Base-by-base conservation (phyloP, 352 stramenopile species). In the Pseudoperonospora humuli region DNA sequence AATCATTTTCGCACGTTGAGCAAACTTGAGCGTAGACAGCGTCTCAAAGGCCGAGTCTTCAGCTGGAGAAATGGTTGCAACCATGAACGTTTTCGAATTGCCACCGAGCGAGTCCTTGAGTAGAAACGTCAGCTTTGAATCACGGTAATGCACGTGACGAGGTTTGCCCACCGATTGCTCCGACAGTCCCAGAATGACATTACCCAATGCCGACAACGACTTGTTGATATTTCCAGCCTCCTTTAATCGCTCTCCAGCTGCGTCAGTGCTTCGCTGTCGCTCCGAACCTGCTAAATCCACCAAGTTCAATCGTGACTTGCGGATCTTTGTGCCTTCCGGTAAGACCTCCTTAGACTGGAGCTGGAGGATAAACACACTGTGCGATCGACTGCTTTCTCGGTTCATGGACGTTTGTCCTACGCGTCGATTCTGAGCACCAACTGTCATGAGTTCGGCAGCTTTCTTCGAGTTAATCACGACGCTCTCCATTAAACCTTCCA, bases 241-340 rank as follows among this genome's bases (percentile, higher is more conserved):
- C 67, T 98, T 98, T 46, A 97, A 67, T 25, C 93, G 84, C 31
- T 97, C 87, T 8, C 95, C 96, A 9, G 79, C 95, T 6, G 95
- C 88, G 33, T 97, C 94, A 3, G 96, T 98, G 57, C 90, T 95
- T 13, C 88, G 83, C 47, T 98, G 94, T 38, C 93, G 96, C 67
- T 99, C 96, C 3, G 90, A 98, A 9, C 96, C 96, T 10, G 96
- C 96, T 27, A 99, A 69, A 74, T 99, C 96, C 13, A 99, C 96
- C 19, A 99, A 70, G 57, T 98, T 98, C 21, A 99, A 88, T 5
- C 93, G 93, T 5, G 93, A 97, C 6, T 64, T 69, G 3, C 79
- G 71, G 17, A 70, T 85, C 39, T 81, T 83, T 7, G 71, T 85
- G 13, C 76, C 77, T 43, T 84, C 67, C 1, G 59, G 15, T 0